Percentiles rank a stretch among this genome's conserved stretches.
Conservation (phyloP, 2,329 filamentous ascomycete species). For the Fonsecaea pugnacius region DNA sequence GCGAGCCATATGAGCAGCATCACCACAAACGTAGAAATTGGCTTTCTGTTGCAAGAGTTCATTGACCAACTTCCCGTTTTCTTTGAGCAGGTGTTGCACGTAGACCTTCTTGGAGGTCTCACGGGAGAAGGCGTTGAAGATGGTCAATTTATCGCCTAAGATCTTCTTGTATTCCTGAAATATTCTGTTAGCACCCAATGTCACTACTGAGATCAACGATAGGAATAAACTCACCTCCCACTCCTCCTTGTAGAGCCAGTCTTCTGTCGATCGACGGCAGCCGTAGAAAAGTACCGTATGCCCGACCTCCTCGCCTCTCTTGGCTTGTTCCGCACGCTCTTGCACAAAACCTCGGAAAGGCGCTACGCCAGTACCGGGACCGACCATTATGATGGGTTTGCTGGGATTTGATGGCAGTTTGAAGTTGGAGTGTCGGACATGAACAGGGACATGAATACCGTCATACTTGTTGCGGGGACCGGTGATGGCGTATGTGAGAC, state of each 20-base stretch:
- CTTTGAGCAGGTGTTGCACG: slow-evolving; percentile 89
- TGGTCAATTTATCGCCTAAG: slow-evolving; percentile 84
- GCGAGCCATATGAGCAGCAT: slow-evolving; percentile 95
- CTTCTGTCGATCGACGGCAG: slow-evolving; percentile 83
- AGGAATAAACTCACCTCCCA: slow-evolving; percentile 73
- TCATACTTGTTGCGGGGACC: slow-evolving; percentile 97
- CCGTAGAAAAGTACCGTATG: slow-evolving; percentile 93
- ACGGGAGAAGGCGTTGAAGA: slow-evolving; percentile 95
- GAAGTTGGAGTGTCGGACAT: slow-evolving; percentile 98
- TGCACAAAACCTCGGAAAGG: slow-evolving; percentile 96
- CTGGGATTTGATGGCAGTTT: slow-evolving; percentile 94
- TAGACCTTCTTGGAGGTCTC: slow-evolving; percentile 88
- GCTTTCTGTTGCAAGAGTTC: slow-evolving; percentile 81
- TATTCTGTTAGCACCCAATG: slow-evolving; percentile 31
- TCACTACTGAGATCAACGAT: slow-evolving; percentile 5
- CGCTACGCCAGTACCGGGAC: slow-evolving; percentile 93
- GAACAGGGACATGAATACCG: slow-evolving; percentile 90
- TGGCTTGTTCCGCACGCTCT: slow-evolving; percentile 82
- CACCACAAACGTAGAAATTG: slow-evolving; percentile 97
- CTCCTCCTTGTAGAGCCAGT: slow-evolving; percentile 89
- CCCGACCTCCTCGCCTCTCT: slow-evolving; percentile 79
- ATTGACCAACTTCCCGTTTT: slow-evolving; percentile 82
- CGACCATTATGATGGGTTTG: slow-evolving; percentile 94
- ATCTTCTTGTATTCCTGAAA: slow-evolving; percentile 76
- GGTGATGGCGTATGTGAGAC: slow-evolving; percentile 80